phyloP scores from a whole-genome alignment of 2,329 filamentous ascomycete genomes.

The Apiospora sp. region DNA sequence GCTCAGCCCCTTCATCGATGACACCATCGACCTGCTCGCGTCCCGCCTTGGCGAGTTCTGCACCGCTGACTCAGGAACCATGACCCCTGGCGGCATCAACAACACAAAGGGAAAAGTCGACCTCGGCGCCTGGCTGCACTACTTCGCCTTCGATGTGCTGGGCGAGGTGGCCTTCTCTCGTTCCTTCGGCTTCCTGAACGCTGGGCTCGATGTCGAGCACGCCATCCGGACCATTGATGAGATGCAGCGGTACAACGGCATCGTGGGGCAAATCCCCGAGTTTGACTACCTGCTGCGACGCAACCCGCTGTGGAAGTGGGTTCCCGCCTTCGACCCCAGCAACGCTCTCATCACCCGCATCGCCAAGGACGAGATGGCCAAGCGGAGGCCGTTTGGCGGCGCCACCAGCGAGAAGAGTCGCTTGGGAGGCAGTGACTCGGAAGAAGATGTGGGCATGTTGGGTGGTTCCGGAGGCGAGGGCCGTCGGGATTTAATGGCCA shows the following conservation, averaged over 20 bases:
- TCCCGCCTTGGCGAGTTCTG: conserved; percentile 52
- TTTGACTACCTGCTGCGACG: conserved; percentile 55
- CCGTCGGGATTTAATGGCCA: conserved; percentile 58
- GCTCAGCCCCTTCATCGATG: conserved; percentile 59
- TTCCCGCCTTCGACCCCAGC: conserved; percentile 51
- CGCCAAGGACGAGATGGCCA: conserved; percentile 57
- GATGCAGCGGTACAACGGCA: conserved; percentile 60
- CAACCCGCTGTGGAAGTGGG: conserved; percentile 54
- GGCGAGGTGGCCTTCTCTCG: conserved; percentile 60
- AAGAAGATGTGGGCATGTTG: conserved; percentile 18
- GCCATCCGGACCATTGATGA: conserved; percentile 62
- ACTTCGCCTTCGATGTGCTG: conserved; percentile 57
- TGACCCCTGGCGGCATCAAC: background rate
- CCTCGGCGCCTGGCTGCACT: conserved; percentile 55
- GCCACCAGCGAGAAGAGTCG: conserved; percentile 40
- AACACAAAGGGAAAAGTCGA: conserved; percentile 43
- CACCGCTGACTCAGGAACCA: conserved; percentile 33
- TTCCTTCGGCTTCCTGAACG: conserved; percentile 60
- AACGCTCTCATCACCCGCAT: conserved; percentile 60
- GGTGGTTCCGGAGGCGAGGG: conserved; percentile 44
- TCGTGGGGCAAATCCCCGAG: conserved; percentile 60
- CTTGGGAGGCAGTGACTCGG: conserved; percentile 45
- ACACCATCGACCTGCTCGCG: conserved; percentile 56
- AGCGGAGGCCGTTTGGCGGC: conserved; percentile 55
- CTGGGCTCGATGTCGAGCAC: conserved; percentile 57